Conservation (phyloP, 2,329 filamentous ascomycete species). For the Didymosphaeria variabile region DNA sequence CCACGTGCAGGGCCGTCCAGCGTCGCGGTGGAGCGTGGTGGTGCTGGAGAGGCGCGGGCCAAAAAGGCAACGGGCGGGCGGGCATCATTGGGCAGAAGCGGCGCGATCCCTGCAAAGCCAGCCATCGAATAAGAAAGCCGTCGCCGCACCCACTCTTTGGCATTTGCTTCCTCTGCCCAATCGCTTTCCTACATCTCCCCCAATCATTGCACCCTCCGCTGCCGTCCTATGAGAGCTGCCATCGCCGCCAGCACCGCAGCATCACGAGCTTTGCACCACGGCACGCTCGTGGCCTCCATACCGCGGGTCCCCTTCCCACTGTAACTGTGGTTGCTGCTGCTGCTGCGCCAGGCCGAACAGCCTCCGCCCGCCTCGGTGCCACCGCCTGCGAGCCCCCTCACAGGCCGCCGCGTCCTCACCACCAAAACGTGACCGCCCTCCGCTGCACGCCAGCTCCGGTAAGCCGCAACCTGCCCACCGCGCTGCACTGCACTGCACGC, state of each 20-base stretch:
- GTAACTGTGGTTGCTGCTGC: constrained; percentile 26
- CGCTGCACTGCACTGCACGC: constrained; percentile 10
- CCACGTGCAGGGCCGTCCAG: background rate
- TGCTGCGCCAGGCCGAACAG: constrained; percentile 16
- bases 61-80: constrained; percentile 16
- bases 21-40: too few relatives aligned
- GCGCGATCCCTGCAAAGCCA: constrained; percentile 23
- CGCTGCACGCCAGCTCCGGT: constrained; percentile 47
- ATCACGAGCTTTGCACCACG: constrained; percentile 39
- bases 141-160: constrained; percentile 22
- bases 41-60: too few relatives aligned
- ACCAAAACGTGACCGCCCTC: constrained; percentile 46
- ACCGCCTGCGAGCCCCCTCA: constrained; percentile 30
- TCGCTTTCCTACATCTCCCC: constrained; percentile 35
- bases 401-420: constrained; percentile 36
- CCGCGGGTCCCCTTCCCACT: constrained; percentile 19
- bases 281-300: constrained; percentile 31
- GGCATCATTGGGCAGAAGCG: constrained; percentile 22
- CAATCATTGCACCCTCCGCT: constrained; percentile 28
- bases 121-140: constrained; percentile 28
- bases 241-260: background rate
- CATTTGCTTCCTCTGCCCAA: constrained; percentile 25
- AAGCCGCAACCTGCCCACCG: constrained; percentile 29
- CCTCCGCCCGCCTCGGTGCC: constrained; percentile 14
- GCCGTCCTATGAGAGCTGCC: constrained; percentile 17